Evolutionary conservation across 2,329 filamentous ascomycete species (phyloP), one percentile per base, ranked within the genome.

Genomic region (Ophiocordyceps robertsii): DNA sequence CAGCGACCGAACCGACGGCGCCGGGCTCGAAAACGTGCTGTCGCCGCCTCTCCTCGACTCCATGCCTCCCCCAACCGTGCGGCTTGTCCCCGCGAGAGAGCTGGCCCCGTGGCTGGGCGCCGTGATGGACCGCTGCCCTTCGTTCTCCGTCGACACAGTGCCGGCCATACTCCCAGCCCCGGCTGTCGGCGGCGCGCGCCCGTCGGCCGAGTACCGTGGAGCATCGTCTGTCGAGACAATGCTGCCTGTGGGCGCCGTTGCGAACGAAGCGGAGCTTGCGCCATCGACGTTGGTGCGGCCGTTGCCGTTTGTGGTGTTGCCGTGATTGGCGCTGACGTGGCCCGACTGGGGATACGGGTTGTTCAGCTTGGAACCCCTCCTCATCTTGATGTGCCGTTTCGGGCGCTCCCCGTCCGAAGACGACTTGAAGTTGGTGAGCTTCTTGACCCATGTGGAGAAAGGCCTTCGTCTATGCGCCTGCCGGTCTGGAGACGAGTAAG

Each of bases 401-500:
- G 61, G 44, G 54, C 62, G 51, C 36, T 70, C 70, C 46, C 77
- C 72, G 48, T 74, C 77, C 29, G 80, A 83, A 5, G 80, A 80
- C 43, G 68, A 72, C 62, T 94, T 95, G 64, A 95, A 82, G 60
- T 82, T 90, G 47, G 88, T 81, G 44, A 96, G 76, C 56, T 89
- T 89, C 71, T 89, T 94, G 70, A 98, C 87, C 84, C 90, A 93
- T 51, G 81, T 85, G 38, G 89, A 77, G 59, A 96, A 96, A 21
- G 89, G 90, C 49, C 85, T 80, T 53, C 88, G 82, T 50, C 87
- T 83, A 53, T 75, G 75, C 56, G 64, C 51, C 50, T 73, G 71
- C 51, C 79, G 76, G 61, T 88, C 83, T 88, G 63, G 52, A 48
- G 3, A 27, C 8, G 16, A 36, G 33, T 36, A 7, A 36, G 33